Conservation (phyloP, 805 yeast species). For the Wickerhamomyces chambardii region DNA sequence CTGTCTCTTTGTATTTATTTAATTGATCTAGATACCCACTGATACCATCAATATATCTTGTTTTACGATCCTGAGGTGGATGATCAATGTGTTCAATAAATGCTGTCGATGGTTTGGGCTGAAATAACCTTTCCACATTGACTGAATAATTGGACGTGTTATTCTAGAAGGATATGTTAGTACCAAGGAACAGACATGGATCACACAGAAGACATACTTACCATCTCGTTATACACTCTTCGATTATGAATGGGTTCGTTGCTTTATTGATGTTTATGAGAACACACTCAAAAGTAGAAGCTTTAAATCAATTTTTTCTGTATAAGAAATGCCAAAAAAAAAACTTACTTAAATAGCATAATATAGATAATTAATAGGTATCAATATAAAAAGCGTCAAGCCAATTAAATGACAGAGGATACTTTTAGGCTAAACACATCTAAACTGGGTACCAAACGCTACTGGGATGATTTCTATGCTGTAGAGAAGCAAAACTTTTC, state of each 20-base stretch:
- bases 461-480: slow-evolving; percentile 87
- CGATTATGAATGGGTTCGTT: too few species aligned
- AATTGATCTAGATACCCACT: slow-evolving; percentile 15
- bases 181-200: too few species aligned
- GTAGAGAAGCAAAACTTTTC: slow-evolving; percentile 64
- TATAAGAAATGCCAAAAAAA: too few species aligned
- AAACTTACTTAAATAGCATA: too few species aligned
- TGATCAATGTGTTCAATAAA: slow-evolving; percentile 12
- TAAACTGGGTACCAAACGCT: slow-evolving; percentile 77
- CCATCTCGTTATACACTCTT: too few species aligned
- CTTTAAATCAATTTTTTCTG: too few species aligned
- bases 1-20: slow-evolving; percentile 17
- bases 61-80: slow-evolving; percentile 9
- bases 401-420: slow-evolving; percentile 29
- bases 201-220: too few species aligned
- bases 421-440: slow-evolving; percentile 56
- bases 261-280: too few species aligned
- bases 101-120: slow-evolving; percentile 16
- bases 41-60: slow-evolving; percentile 10
- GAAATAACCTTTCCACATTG: slow-evolving; percentile 31
- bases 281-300: too few species aligned
- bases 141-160: slow-evolving; percentile 27
- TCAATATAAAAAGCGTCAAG: too few species aligned
- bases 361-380: too few species aligned
- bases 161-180: too few species aligned